phyloP scores from a whole-genome alignment of 192 early-diverging fungal species.

The Umbelopsis isabellina region DNA sequence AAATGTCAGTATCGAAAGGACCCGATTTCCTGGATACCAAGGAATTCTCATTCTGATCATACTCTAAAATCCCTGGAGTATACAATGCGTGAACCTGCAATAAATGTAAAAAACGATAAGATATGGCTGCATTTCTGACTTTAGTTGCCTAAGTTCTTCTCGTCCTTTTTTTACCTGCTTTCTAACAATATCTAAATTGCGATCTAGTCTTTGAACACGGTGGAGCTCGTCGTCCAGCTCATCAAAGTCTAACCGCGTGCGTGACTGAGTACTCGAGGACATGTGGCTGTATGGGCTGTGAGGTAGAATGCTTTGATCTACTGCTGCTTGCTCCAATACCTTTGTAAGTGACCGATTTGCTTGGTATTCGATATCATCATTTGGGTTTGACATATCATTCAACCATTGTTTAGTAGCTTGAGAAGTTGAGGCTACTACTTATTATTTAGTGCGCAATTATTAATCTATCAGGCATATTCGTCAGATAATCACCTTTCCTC shows the following conservation, averaged over 20 bases:
- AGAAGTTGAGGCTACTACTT: background rate
- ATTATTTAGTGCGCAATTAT: too few relatives aligned
- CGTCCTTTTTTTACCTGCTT: background rate
- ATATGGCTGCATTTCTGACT: background rate
- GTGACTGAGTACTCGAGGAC: background rate
- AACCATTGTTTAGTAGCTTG: background rate
- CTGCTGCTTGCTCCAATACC: background rate
- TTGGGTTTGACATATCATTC: background rate
- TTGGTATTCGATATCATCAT: background rate
- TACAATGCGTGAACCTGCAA: background rate
- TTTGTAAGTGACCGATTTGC: constrained; percentile 10
- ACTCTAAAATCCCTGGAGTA: background rate
- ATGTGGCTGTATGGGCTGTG: background rate
- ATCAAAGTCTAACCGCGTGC: constrained; percentile 11
- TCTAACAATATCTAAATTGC: constrained; percentile 10
- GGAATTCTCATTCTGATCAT: constrained; percentile 5
- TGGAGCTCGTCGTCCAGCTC: constrained; percentile 13
- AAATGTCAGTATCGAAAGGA: background rate
- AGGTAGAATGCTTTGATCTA: background rate
- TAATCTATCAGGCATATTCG: too few relatives aligned
- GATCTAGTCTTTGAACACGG: background rate
- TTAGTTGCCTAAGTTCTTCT: background rate
- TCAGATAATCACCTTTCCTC: too few relatives aligned
- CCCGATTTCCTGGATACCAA: background rate
- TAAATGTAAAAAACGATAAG: background rate